Evolutionary conservation across 345 rosid species (phyloP).

Genomic region (Salix exigua): DNA sequence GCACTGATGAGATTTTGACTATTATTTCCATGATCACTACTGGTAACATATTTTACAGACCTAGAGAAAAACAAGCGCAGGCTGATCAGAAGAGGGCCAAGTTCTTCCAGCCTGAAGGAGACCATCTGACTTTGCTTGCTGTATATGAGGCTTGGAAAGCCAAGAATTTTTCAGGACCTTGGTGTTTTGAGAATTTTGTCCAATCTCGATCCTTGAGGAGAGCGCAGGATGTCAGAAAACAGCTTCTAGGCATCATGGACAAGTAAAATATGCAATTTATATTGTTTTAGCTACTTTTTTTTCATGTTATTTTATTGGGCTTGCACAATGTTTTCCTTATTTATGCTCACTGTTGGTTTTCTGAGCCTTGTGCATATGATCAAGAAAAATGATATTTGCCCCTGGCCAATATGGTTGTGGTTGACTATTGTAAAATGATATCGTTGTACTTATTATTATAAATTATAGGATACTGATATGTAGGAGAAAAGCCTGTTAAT

Average conservation of each 20-base stretch:
- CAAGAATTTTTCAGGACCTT: constrained; percentile 78
- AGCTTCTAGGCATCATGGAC: constrained; percentile 85
- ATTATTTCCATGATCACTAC: constrained; percentile 91
- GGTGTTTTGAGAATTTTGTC: constrained; percentile 90
- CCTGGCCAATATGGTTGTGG: neutral
- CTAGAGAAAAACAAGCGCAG: constrained; percentile 91
- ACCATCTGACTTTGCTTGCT: constrained; percentile 88
- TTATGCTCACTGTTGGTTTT: neutral
- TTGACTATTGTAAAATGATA: neutral
- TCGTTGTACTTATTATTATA: neutral
- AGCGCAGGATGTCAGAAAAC: constrained; percentile 86
- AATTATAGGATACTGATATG: neutral
- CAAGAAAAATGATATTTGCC: neutral
- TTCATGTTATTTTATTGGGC: neutral
- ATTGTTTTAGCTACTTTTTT: neutral
- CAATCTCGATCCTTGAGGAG: constrained; percentile 73
- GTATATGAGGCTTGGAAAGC: constrained; percentile 94
- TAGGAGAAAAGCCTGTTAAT: neutral
- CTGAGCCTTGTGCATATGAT: neutral
- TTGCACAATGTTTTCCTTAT: neutral
- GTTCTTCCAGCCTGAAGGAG: constrained; percentile 89
- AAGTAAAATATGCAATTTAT: constrained; percentile 42
- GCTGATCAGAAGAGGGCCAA: constrained; percentile 92
- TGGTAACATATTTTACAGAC: constrained; percentile 83
- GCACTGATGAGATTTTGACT: constrained; percentile 90